Conservation (phyloP, 768 basidiomycete genomes). For the Xerocomellus intermedius region DNA sequence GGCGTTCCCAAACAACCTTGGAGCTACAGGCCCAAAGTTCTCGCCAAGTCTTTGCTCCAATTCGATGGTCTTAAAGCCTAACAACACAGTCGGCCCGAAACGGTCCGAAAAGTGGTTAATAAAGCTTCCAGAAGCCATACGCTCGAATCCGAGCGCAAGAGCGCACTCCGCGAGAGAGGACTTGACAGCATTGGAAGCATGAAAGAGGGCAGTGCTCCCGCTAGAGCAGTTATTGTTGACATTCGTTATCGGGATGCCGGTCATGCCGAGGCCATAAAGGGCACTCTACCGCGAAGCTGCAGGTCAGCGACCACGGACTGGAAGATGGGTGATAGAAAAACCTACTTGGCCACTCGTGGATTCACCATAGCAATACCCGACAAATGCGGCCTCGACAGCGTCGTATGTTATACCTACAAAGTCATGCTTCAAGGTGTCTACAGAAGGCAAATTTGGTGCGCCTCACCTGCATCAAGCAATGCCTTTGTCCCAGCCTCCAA, state of each 20-base stretch:
- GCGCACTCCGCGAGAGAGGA: conserved; percentile 67
- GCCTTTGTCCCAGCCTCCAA: conserved; percentile 80
- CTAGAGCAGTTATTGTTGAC: conserved; percentile 87
- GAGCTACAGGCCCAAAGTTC: conserved; percentile 66
- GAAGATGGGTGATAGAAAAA: background rate
- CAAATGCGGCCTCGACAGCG: conserved; percentile 63
- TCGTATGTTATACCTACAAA: conserved; percentile 76
- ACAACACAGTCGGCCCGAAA: conserved; percentile 42
- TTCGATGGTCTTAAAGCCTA: conserved; percentile 41
- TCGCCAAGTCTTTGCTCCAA: conserved; percentile 48
- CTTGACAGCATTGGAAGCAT: conserved; percentile 67
- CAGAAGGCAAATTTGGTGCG: background rate
- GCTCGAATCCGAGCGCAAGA: conserved; percentile 81
- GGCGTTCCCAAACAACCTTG: conserved; percentile 70
- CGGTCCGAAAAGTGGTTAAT: conserved; percentile 59
- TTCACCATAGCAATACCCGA: conserved; percentile 76
- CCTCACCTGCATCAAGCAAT: conserved; percentile 71
- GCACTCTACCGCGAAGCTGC: conserved; percentile 47
- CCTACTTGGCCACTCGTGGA: conserved; percentile 70
- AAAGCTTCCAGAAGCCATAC: conserved; percentile 72
- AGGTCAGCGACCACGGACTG: background rate
- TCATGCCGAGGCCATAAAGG: conserved; percentile 77
- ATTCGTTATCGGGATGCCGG: conserved; percentile 77
- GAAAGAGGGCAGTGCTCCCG: conserved; percentile 70
- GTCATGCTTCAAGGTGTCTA: conserved; percentile 13